Base-by-base conservation (phyloP, 768 basidiomycete species). In the Vararia minispora region DNA sequence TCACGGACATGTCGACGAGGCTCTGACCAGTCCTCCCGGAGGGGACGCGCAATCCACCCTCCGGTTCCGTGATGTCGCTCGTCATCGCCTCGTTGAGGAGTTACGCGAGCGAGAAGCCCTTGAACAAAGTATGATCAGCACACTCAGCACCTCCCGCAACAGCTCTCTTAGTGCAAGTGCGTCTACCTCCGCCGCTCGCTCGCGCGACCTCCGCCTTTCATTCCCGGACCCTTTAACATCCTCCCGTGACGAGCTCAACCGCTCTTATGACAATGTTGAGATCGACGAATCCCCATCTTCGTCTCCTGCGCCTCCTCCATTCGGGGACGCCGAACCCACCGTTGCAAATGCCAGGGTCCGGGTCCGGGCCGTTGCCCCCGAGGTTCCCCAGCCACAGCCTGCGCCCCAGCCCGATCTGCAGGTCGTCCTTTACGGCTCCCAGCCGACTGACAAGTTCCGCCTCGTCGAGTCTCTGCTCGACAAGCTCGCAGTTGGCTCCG, bases 221-320 rank as follows among this genome's bases (percentile, higher is more conserved):
- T 88, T 88, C 61, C 84, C 84, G 27, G 84, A 88, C 60, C 84
- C 84, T 43, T 68, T 87, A 52, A 76, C 74, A 39, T 80, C 78
- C 54, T 79, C 79, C 38, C 68, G 65, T 44, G 69, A 75, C 58
- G 73, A 81, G 41, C 51, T 61, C 34, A 68, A 65, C 55, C 65
- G 69, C 43, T 76, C 79, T 24, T 76, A 71, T 52, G 72, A 76
- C 45, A 65, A 72, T 25, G 49, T 64, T 33, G 51, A 51, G 30
- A 46, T 56, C 23, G 45, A 43, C 14, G 48, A 49, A 28, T 40
- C 45, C 35, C 42, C 30, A 17, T 23, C 40, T 20, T 20, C 33
- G 21, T 5, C 29, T 2, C 37, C 36, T 12, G n/a, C 35, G 21
- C 31, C 32, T 29, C 32, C 35, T 27, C 38, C 39, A 25, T 36